Percentiles rank a stretch among this genome's conserved stretches.
Evolutionary conservation across 441 rosid genomes (phyloP).

Genomic region (Pelargonium citronellum): DNA sequence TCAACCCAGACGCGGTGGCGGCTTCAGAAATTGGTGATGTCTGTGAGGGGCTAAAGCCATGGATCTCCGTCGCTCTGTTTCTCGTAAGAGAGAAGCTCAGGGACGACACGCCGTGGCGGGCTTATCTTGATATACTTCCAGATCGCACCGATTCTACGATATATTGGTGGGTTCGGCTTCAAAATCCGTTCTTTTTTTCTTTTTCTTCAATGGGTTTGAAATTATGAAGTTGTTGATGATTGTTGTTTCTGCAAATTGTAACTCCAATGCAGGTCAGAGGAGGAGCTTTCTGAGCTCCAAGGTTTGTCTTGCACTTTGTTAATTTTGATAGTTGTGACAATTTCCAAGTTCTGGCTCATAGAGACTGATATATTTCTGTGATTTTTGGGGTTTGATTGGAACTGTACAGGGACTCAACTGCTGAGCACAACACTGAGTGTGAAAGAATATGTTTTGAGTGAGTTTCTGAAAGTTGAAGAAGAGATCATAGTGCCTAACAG

Average conservation of each 20-base stretch:
- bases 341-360: not conserved
- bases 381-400: constrained; percentile 10
- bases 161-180: constrained; percentile 63
- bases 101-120: constrained; percentile 58
- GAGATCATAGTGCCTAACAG: constrained; percentile 53
- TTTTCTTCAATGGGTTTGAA: constrained; percentile 6
- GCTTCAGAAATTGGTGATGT: constrained; percentile 74
- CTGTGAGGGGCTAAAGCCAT: constrained; percentile 74
- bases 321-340: not conserved
- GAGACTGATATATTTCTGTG: not conserved
- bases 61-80: constrained; percentile 82
- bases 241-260: constrained; percentile 28
- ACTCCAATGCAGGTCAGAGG: constrained; percentile 92
- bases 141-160: constrained; percentile 68
- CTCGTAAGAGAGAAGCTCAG: constrained; percentile 67
- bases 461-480: constrained; percentile 55
- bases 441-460: constrained; percentile 52
- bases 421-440: constrained; percentile 66
- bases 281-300: constrained; percentile 83
- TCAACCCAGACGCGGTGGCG: constrained; percentile 72
- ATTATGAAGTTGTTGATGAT: constrained; percentile 1
- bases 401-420: constrained; percentile 65
- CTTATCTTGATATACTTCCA: constrained; percentile 83
- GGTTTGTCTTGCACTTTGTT: constrained; percentile 37
- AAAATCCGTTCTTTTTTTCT: constrained; percentile 3